Evolutionary conservation across 2,329 filamentous ascomycete species (phyloP), one percentile per base, ranked within the genome.

Genomic region (Hymenoscyphus scutula): DNA sequence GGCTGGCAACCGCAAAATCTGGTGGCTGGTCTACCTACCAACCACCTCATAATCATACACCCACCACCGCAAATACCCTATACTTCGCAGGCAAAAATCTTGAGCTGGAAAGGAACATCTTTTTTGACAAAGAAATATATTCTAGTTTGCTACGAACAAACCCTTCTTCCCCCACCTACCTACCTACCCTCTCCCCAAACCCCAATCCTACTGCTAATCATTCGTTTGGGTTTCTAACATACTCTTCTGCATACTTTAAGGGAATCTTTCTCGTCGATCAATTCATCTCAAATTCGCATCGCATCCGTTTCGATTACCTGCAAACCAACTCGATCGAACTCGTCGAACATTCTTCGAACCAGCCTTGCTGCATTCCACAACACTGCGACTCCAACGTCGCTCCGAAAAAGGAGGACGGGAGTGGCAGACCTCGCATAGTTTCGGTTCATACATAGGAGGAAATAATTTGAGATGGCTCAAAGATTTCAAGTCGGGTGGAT

Each of bases 331-430:
- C 29, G 13, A 17, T 53, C 30, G 25, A 45, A 23, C 10, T n/a
- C 45, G 8, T 34, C 32, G 32, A 48, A 60, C 62, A 65, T 65
- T 69, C 62, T 54, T 63, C 57, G 56, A 59, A 45, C 41, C 65
- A 62, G 67, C 65, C 64, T 68, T 70, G 70, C 65, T 66, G 67
- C 69, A 72, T 72, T 73, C 70, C 70, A 72, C 69, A 60, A 60
- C 68, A 70, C 68, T 69, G 23, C 25, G 66, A 66, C 71, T 71
- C 71, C 71, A 63, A 68, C 62, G 71, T 73, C 72, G 61, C 70
- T 72, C 70, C 68, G 65, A 62, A 62, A 27, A 64, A 66, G 70
- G 72, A 69, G 71, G 72, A 71, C 71, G 70, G 71, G 71, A 73
- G 71, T 70, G 61, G 69, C 67, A 71, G 69, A 67, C 59, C n/a